A percentile compares a stretch with the other conserved stretches of the same genome.
These are phyloP conservation scores for Aureobasidium sp. DNA, from an alignment of 2,329 filamentous ascomycete genomes.

Conservation along the genomic window DNA sequence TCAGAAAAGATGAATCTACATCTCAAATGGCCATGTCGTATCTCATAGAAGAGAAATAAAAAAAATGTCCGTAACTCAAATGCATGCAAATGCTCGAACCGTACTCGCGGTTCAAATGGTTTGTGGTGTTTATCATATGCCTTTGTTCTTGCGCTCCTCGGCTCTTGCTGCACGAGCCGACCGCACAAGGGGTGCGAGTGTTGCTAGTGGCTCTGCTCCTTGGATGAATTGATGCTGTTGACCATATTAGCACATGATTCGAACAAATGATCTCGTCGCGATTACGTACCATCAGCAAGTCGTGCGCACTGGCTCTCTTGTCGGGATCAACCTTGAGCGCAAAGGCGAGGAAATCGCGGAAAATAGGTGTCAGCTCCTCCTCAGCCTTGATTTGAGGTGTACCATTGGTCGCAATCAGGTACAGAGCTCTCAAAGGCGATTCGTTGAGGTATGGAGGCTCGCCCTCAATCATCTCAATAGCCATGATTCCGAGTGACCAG, in stretches of 20 bases:
- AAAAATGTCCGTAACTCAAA: neutral
- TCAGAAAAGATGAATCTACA: neutral
- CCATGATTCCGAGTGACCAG: constrained; percentile 98
- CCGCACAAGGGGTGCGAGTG: constrained; percentile 77
- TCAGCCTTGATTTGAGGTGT: constrained; percentile 94
- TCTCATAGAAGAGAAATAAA: constrained; percentile 8
- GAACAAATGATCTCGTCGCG: neutral
- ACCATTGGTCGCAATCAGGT: constrained; percentile 93
- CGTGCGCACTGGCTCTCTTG: constrained; percentile 90
- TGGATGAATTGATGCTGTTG: constrained; percentile 41
- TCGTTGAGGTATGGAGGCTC: constrained; percentile 96
- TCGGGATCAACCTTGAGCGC: constrained; percentile 95
- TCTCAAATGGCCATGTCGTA: neutral
- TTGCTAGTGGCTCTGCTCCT: constrained; percentile 46
- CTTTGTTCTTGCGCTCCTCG: constrained; percentile 56
- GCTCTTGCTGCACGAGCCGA: constrained; percentile 77
- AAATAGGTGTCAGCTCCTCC: constrained; percentile 67
- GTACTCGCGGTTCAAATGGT: neutral
- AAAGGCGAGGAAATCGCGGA: constrained; percentile 86
- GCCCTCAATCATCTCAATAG: constrained; percentile 99
- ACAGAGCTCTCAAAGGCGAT: constrained; percentile 83
- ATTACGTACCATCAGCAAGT: constrained; percentile 73
- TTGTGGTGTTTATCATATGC: constrained; percentile 19
- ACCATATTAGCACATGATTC: constrained; percentile 16
- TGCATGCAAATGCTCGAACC: constrained; percentile 5